Evolutionary conservation across 352 stramenopile species (phyloP), one percentile per base, ranked within the genome.

Genomic region (Aphanomyces invadans): DNA sequence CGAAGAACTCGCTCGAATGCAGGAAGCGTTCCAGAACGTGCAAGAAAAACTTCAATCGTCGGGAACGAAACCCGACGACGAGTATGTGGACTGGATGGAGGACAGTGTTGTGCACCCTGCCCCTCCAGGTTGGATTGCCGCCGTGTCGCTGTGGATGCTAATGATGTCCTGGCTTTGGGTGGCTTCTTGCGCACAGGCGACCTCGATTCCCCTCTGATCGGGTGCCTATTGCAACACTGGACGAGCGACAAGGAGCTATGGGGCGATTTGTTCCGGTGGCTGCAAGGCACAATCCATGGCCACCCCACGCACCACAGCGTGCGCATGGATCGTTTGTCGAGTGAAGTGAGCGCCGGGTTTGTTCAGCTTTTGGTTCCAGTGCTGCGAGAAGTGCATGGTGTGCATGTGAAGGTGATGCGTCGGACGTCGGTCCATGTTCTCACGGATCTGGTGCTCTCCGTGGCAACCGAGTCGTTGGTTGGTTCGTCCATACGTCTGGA

Each of bases 341-440:
- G 76, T 38, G 79, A 87, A 48, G 72, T 89, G 0, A 72, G 74
- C 21, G 80, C 80, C 0, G 80, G 79, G 19, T 89, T 89, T 54
- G 73, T 76, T 10, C 80, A 89, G 66, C 65, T 89, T 17, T 65
- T 89, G n/a, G 77, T 89, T 12, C 80, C 80, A 11, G 79, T 87
- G 9, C 77, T 89, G 76, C 76, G 78, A 26, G 77, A 89, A 59
- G 74, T 77, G 21, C 76, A 89, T 56, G 77, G 79, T 25, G 75
- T 87, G 70, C 80, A 75, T 26, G 77, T 89, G 36, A 77, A 73
- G 39, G 79, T 89, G 42, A 84, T 83, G 55, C 76, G 77, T 25
- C 78, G 76, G 4, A 79, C 85, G 36, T 80, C 73, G 31, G 69
- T 81, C 21, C 78, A 87, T 26, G 71, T 89, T 21, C 53, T 86